These are phyloP conservation scores for Ogataea parapolymorpha DNA, from an alignment of 805 yeast species.

Conservation along the genomic window DNA sequence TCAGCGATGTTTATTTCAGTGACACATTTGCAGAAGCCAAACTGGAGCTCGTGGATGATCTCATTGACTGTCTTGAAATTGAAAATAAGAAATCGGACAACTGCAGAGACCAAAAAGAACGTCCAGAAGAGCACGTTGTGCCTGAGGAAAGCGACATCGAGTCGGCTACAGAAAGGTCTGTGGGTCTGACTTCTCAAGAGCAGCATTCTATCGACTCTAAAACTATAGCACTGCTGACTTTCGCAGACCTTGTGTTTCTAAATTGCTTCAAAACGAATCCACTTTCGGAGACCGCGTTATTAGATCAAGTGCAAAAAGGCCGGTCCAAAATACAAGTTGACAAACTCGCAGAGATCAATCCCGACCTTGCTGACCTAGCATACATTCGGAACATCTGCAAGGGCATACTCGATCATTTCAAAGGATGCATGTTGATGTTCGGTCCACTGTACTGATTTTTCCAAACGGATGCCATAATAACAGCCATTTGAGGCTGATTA, in stretches of 20 bases:
- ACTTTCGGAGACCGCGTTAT: conserved; percentile 8
- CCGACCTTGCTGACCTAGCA: conserved; percentile 5
- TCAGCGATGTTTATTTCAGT: conserved; percentile 27
- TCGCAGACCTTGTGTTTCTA: conserved; percentile 19
- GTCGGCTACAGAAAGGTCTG: not conserved
- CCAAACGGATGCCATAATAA: not conserved
- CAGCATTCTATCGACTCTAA: not conserved
- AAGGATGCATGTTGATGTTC: conserved; percentile 18
- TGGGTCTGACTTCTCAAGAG: not conserved
- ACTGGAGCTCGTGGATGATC: conserved; percentile 11
- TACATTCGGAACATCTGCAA: conserved; percentile 9
- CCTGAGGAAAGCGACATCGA: not conserved
- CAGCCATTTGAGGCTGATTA: conserved; percentile 1
- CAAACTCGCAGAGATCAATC: conserved; percentile 7
- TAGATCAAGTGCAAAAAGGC: not conserved
- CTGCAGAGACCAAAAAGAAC: not conserved
- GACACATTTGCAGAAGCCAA: conserved; percentile 17
- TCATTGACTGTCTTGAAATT: conserved; percentile 6
- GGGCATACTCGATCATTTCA: conserved; percentile 19
- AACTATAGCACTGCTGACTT: conserved; percentile 12
- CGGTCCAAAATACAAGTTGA: not conserved
- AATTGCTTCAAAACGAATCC: conserved; percentile 14
- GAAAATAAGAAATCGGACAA: not conserved
- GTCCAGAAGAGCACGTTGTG: not conserved
- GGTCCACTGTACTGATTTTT: conserved; percentile 14